phyloP scores from a whole-genome alignment of 495 filamentous ascomycete species.

The Talaromyces proteolyticus region DNA sequence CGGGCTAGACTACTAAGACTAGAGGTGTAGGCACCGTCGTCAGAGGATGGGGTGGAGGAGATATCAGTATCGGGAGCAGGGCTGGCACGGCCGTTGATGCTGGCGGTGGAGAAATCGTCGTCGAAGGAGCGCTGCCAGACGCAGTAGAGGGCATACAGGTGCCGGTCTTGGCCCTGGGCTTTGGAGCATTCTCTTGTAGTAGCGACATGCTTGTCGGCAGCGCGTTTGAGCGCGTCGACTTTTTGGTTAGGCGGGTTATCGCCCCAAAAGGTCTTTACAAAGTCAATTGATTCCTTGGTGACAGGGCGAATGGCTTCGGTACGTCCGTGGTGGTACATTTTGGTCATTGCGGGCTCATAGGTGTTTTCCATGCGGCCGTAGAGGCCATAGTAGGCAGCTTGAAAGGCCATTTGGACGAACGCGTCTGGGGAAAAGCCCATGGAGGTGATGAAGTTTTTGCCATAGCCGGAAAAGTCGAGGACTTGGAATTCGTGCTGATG shows the following conservation, averaged over 20 bases:
- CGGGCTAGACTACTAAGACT: conserved; percentile 4
- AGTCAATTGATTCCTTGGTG: conserved; percentile 72
- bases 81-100: conserved; percentile 20
- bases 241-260: conserved; percentile 79
- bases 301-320: conserved; percentile 92
- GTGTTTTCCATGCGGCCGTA: conserved; percentile 92
- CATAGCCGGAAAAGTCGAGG: conserved; percentile 82
- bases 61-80: too few relatives aligned
- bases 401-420: conserved; percentile 98
- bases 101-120: conserved; percentile 44
- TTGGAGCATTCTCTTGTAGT: conserved; percentile 86
- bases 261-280: conserved; percentile 91
- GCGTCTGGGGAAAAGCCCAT: conserved; percentile 97
- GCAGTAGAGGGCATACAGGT: conserved; percentile 90
- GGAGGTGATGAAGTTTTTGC: conserved; percentile 96
- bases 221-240: conserved; percentile 75
- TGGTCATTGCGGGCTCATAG: conserved; percentile 98
- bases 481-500: conserved; percentile 95
- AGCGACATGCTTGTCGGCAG: conserved; percentile 73
- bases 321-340: conserved; percentile 83
- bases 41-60: background rate
- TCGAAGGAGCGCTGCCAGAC: conserved; percentile 90
- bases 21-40: conserved; percentile 5
- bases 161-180: conserved; percentile 86
- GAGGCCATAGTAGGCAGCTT: conserved; percentile 96